Evolutionary conservation across 495 filamentous ascomycete genomes (phyloP).

Genomic region (Penicillium lagena): DNA sequence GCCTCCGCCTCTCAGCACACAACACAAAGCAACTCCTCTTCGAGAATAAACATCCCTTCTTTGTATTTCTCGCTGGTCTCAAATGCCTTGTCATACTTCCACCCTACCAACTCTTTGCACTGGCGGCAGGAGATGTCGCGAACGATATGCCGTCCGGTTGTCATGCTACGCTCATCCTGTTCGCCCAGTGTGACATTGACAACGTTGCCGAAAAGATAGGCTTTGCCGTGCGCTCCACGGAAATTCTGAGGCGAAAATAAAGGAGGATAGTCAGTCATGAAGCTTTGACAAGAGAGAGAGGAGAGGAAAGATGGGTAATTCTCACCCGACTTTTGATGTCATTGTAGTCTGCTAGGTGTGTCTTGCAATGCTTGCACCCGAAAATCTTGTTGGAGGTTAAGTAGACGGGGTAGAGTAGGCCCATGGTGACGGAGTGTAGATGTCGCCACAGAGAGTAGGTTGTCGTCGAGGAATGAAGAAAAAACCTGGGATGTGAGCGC

Average conservation of each 20-base stretch:
- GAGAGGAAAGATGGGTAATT: conserved; percentile 7
- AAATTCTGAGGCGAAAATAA: conserved; percentile 65
- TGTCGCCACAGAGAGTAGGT: neutral
- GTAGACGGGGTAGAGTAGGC: conserved; percentile 93
- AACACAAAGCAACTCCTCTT: conserved; percentile 81
- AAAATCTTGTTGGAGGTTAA: conserved; percentile 86
- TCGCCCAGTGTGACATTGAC: conserved; percentile 82
- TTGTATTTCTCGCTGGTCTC: conserved; percentile 94
- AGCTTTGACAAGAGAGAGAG: conserved; percentile 1
- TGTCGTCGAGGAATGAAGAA: neutral
- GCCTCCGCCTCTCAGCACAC: conserved; percentile 44
- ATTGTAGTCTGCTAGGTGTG: conserved; percentile 89
- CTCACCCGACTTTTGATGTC: conserved; percentile 91
- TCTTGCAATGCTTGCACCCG: conserved; percentile 93
- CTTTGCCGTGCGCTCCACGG: conserved; percentile 97
- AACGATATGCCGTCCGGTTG: conserved; percentile 91
- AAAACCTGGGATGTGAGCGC: conserved; percentile 2
- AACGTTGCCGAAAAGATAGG: conserved; percentile 89
- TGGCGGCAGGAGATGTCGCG: conserved; percentile 85
- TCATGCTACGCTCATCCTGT: conserved; percentile 92
- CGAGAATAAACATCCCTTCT: conserved; percentile 95
- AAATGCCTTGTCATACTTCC: conserved; percentile 98
- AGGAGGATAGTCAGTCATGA: conserved; percentile 6
- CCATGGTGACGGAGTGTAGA: conserved; percentile 53
- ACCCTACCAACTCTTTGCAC: conserved; percentile 88